These are phyloP conservation scores for Vigna mungo DNA, from an alignment of 306 rosid genomes.

Conservation along the genomic window DNA sequence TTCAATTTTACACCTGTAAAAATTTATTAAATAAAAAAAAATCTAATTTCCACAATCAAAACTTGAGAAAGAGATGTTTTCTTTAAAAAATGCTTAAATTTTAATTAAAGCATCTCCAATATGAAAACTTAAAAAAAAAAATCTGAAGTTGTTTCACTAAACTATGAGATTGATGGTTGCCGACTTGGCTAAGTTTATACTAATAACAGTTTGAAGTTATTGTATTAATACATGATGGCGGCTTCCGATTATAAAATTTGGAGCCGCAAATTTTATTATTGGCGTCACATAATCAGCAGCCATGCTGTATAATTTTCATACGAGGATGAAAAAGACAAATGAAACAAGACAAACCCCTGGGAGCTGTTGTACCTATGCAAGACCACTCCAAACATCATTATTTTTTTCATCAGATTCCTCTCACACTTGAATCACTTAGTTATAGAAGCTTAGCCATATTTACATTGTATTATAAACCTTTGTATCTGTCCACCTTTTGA, in stretches of 20 bases:
- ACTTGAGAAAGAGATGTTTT: no score
- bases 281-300: neutral
- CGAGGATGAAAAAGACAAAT: neutral
- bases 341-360: neutral
- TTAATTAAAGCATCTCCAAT: no score
- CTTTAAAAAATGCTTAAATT: no score
- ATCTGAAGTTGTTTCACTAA: no score
- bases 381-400: neutral
- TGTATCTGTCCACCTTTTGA: constrained; percentile 32
- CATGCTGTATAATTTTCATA: neutral
- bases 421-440: no score
- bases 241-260: neutral
- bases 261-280: constrained; percentile 40
- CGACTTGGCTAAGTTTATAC: neutral
- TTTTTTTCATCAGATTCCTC: no score
- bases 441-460: neutral
- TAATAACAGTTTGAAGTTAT: neutral
- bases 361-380: neutral
- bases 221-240: neutral
- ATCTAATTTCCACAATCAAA: no score
- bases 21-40: no score
- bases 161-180: neutral
- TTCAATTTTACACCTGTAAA: no score
- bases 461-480: constrained; percentile 38
- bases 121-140: no score